Evolutionary conservation across 1,139 yeast species (phyloP).

Genomic region (Magnusiomyces tetraspermus): DNA sequence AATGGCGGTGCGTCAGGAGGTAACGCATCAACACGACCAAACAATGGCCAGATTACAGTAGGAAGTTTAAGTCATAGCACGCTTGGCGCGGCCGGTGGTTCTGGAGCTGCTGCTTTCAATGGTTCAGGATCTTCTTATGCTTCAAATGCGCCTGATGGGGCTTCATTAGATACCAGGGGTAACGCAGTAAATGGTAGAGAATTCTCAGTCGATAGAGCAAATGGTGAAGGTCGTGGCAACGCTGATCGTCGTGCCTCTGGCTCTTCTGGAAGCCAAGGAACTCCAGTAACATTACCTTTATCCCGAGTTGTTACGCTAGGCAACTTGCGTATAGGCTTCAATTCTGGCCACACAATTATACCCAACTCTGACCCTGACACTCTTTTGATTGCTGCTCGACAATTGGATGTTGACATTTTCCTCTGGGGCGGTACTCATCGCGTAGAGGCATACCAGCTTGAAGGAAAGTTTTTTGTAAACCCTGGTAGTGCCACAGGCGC

Average conservation of each 20-base stretch:
- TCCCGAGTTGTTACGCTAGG: conserved; percentile 61
- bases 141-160: conserved; percentile 7
- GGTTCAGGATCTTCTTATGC: neutral
- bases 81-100: neutral
- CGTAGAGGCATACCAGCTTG: conserved; percentile 87
- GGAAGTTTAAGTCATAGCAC: neutral
- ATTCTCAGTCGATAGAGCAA: neutral
- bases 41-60: conserved; percentile 4
- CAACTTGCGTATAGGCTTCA: conserved; percentile 67
- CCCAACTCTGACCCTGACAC: conserved; percentile 86
- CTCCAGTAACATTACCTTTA: conserved; percentile 41
- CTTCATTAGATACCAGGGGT: neutral
- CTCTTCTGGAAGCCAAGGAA: neutral
- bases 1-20: neutral
- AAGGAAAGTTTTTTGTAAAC: conserved; percentile 83
- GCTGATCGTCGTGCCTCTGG: neutral
- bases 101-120: neutral
- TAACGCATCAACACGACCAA: too few species aligned
- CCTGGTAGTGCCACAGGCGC: conserved; percentile 98
- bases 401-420: conserved; percentile 82
- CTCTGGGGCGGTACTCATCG: conserved; percentile 96
- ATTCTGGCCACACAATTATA: conserved; percentile 74
- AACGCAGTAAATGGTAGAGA: neutral
- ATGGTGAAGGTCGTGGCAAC: neutral
- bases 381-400: conserved; percentile 71